These are phyloP conservation scores for Candida insectalens DNA, from an alignment of 805 yeast species.

Conservation along the genomic window DNA sequence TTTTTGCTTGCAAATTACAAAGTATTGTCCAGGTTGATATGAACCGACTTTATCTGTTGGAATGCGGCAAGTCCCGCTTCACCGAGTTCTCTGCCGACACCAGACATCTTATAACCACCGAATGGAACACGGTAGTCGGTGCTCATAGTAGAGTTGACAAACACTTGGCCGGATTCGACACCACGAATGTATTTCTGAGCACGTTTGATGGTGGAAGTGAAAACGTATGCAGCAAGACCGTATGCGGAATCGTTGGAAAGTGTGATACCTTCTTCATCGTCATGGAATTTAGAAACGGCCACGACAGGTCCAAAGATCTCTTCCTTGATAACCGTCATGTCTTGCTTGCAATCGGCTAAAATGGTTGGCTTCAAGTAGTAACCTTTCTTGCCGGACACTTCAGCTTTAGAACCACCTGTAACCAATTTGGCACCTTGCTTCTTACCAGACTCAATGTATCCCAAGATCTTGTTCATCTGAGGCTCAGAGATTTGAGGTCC, in stretches of 20 bases:
- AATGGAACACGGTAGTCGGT: constrained; percentile 84
- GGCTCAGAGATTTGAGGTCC: constrained; percentile 86
- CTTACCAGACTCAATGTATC: constrained; percentile 68
- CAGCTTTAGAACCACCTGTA: constrained; percentile 47
- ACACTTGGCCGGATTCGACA: constrained; percentile 80
- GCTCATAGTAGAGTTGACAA: constrained; percentile 87
- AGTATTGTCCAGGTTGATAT: constrained; percentile 29
- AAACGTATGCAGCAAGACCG: constrained; percentile 90
- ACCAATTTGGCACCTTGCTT: constrained; percentile 74
- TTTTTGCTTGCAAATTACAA: constrained; percentile 7
- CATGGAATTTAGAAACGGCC: constrained; percentile 68
- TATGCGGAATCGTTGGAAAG: constrained; percentile 74
- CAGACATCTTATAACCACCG: constrained; percentile 88
- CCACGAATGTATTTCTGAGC: constrained; percentile 68
- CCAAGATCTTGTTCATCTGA: constrained; percentile 71
- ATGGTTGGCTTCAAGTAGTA: constrained; percentile 66
- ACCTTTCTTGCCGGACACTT: constrained; percentile 37
- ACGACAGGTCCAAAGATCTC: constrained; percentile 92
- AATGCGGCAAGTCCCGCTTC: constrained; percentile 77
- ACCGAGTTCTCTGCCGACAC: constrained; percentile 92
- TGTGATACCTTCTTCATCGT: constrained; percentile 71
- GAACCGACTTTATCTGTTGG: constrained; percentile 80
- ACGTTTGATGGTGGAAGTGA: constrained; percentile 64
- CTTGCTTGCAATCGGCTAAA: constrained; percentile 59
- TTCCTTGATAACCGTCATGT: constrained; percentile 62